Base-by-base conservation (phyloP, 148 eudicot species). In the Simmondsia chinensis region DNA sequence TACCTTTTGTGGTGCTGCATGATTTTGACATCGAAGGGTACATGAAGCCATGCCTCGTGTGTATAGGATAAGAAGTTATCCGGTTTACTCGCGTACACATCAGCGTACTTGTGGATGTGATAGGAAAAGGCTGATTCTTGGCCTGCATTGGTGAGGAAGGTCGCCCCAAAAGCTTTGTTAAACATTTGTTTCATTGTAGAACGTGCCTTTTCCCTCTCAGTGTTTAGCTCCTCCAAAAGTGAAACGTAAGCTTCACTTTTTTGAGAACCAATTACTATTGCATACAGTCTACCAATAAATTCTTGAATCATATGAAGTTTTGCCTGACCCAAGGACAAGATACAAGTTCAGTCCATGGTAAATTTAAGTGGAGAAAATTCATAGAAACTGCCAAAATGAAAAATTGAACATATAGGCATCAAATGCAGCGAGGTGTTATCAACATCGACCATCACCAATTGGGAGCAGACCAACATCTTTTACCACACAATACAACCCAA, bases 1-100 rank as follows among this genome's bases (percentile, higher is more conserved):
- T 70, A 91, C 99, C 97, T 91, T 91, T 27, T 85, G 53, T 91
- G 99, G 56, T 91, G 99, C 23, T 95, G 99, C 99, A 91, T 85
- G 75, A 91, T 85, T 61, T 91, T 91, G 57, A 91, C 61, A 52
- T 91, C 95, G 35, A 33, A 85, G 2, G 99, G 99, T 23, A 66
- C 95, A 59, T 75, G 83, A 53, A 82, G 86, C 99, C 95, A 91
- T 16, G 95, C 85, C 47, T 91, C 95, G 0, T 83, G 63, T 28
- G 80, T 94, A 75, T 79, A 76, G 48, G 68, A 72, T 63, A 91
- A 39, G 60, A 91, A 91, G 61, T 91, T 91, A 48, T 91, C 99
- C 1, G 99, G 89, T 67, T 75, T 85, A 63, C 99, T 91, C 38
- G 97, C 85, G 48, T 91, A 91, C 25, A 91, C 94, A 57, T 91